Evolutionary conservation across 768 basidiomycete species (phyloP), one percentile per base, ranked within the genome.

Genomic region (Thelephora aurantiotincta): DNA sequence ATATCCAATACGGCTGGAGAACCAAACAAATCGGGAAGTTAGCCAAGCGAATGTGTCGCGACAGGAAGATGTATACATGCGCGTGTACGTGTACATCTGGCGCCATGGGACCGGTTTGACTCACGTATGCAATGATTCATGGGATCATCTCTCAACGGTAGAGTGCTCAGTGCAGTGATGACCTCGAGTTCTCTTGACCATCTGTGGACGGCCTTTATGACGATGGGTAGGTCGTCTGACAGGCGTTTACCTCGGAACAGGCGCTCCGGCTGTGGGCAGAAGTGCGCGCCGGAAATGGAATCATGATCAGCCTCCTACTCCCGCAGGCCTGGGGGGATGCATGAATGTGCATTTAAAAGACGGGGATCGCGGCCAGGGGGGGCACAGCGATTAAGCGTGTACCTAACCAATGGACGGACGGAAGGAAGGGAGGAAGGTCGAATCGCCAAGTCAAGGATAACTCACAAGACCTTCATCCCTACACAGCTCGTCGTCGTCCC

Each of bases 71-170:
- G 16, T 34, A 16, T 7, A 45, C 18, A 3, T 5, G 22, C 20
- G 11, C 16, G 33, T 44, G 33, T 14, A 26, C 30, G 19, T 22
- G 37, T 11, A 50, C 14, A 26, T 5, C 16, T 37, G 5, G 36
- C 14, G 36, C n/a, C n/a, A n/a, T n/a, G n/a, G 22, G 19, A 34
- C 5, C 34, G 6, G 14, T 22, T 20, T n/a, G 16, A 57, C 62
- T 51, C 49, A 86, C 84, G 83, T 60, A 87, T 84, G 44, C 75
- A 78, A 54, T 82, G 84, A 57, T 86, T 86, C 75, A 73, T 77
- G 44, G 78, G 74, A 56, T 85, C 69, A 42, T 68, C 58, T 51
- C 72, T 65, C 52, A 78, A 58, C 12, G 70, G 65, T 38, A 74
- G 66, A 14, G 69, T 68, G 12, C 75, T 77, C 14, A 87, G 64